Evolutionary conservation across 495 filamentous ascomycete genomes (phyloP), one percentile per base, ranked within the genome.

Genomic region (Aspergillus egyptiacus): DNA sequence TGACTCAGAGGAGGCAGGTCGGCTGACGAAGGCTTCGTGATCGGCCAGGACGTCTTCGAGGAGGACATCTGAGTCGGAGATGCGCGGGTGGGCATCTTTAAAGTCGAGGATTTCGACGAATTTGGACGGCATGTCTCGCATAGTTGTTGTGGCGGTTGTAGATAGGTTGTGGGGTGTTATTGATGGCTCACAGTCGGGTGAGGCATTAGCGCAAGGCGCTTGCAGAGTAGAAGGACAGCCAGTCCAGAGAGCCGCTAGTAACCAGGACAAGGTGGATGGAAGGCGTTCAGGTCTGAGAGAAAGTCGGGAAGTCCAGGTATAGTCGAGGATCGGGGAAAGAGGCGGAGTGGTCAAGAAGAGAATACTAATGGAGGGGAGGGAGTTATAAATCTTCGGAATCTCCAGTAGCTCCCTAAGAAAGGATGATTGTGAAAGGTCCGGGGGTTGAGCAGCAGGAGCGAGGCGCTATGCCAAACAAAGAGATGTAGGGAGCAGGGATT

Each of bases 81-180:
- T 63, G 41, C 61, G 56, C 14, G 56, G 51, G 19, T 56, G 58
- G 13, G 58, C 41, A 35, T 68, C 60, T 52, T 69, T 59, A 15
- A 67, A 63, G 52, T 71, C 67, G 56, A 74, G 67, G 43, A 73
- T 69, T 60, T 73, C 71, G 56, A 74, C 63, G 56, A 73, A 73
- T 54, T 62, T 69, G 53, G 71, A 74, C 1, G 69, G 62, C 46
- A 66, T 70, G 51, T 68, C 67, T 45, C 58, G 69, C 69, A 72
- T 72, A 62, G 51, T 51, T 23, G n/a, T 47, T 25, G 48, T 20
- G n/a, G n/a, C 9, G 14, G 20, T 33, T 22, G 24, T 23, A 7
- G 28, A 17, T 43, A 3, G 25, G 8, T 6, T 11, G 27, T 43
- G 39, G 24, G 24, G 30, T 33, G 10, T 30, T 33, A 23, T 43